Percentiles rank a stretch among this genome's conserved stretches.
Conservation (phyloP, 176 grass and related monocot genomes). For the Dendrocalamus sinicus region DNA sequence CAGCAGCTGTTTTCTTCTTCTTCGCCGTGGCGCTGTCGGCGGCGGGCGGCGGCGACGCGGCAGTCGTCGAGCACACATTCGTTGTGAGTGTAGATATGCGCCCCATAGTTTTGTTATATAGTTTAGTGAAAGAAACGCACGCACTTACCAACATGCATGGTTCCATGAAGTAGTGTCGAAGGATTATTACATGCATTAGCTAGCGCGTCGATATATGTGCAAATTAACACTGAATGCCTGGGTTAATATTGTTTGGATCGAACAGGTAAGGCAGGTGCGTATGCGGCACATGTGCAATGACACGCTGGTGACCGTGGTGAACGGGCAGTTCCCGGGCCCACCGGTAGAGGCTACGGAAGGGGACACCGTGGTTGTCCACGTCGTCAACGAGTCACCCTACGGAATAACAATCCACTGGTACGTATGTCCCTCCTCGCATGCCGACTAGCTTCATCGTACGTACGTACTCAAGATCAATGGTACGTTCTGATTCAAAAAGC, state of each 20-base stretch:
- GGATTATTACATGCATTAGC: no score
- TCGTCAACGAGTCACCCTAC: constrained; percentile 17
- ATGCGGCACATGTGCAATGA: background rate
- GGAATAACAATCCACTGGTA: constrained; percentile 16
- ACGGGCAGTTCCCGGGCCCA: constrained; percentile 40
- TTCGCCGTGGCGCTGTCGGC: background rate
- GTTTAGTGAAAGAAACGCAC: background rate
- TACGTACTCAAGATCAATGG: no score
- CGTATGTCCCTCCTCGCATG: no score
- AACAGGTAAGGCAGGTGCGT: background rate
- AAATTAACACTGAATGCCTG: no score
- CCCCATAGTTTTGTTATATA: no score
- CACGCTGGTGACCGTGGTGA: constrained; percentile 37
- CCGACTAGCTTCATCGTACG: no score
- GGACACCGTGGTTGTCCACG: constrained; percentile 13
- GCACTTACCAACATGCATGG: no score
- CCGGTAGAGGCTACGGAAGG: constrained; percentile 5
- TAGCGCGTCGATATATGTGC: no score
- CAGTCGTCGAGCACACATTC: constrained; percentile 37
- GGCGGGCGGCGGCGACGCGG: background rate
- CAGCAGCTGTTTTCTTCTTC: background rate
- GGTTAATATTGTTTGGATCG: background rate
- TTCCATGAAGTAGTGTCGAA: no score
- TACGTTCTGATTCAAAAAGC: no score
- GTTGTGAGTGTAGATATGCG: constrained; percentile 9